phyloP scores from a whole-genome alignment of 176 grass and related monocot species.

The Triticum turgidum region DNA sequence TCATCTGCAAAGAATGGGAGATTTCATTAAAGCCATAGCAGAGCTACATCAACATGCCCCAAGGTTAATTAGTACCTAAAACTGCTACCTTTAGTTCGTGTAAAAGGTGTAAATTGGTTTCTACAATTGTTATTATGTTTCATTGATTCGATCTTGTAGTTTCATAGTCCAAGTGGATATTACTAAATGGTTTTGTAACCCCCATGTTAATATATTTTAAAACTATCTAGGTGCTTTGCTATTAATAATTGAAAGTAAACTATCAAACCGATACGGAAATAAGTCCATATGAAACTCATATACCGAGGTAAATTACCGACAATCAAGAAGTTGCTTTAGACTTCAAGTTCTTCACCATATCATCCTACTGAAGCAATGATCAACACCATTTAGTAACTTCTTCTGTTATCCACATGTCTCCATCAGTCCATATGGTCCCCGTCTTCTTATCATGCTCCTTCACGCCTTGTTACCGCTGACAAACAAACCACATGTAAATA shows the following conservation, averaged over 20 bases:
- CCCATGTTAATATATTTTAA: too few relatives aligned
- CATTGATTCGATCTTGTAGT: too few relatives aligned
- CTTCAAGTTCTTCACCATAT: not conserved
- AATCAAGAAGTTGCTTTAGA: not conserved
- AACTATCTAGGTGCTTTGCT: too few relatives aligned
- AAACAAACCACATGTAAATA: not conserved
- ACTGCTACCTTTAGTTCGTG: too few relatives aligned
- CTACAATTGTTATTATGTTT: too few relatives aligned
- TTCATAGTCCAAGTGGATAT: too few relatives aligned
- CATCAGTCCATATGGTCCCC: not conserved
- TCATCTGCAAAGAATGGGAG: not conserved
- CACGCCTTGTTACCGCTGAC: not conserved
- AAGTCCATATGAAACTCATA: slow-evolving; percentile 5
- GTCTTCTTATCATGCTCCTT: not conserved
- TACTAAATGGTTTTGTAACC: too few relatives aligned
- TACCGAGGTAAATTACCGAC: not conserved
- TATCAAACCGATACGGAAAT: not conserved
- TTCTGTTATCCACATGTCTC: not conserved
- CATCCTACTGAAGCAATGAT: not conserved
- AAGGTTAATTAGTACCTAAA: too few relatives aligned
- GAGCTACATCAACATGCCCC: not conserved
- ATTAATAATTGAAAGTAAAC: not conserved
- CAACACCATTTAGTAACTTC: not conserved
- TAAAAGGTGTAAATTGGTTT: too few relatives aligned
- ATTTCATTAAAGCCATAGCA: not conserved